These are phyloP conservation scores for Dunaliella sp. DNA, from an alignment of 139 green algal genomes.

Conservation along the genomic window DNA sequence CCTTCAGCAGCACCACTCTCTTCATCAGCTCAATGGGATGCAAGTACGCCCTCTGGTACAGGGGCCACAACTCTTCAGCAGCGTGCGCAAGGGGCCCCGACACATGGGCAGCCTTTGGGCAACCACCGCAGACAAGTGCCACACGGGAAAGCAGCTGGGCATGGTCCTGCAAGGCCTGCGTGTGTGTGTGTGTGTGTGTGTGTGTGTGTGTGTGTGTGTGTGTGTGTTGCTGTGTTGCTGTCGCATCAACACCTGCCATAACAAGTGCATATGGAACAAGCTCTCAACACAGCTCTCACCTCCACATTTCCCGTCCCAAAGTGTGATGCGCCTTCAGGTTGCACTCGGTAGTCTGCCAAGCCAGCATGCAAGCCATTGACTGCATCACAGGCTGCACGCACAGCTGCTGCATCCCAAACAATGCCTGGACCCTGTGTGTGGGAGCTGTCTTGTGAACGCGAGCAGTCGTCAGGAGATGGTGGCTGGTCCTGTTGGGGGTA, in stretches of 20 bases:
- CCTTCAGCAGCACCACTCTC: not conserved
- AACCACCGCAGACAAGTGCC: not conserved
- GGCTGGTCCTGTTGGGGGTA: too few species aligned
- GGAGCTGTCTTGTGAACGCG: too few species aligned
- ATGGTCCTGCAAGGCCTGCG: not conserved
- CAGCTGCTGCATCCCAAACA: not conserved
- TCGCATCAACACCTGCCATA: too few species aligned
- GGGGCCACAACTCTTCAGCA: not conserved
- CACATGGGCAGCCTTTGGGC: not conserved
- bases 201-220: not conserved
- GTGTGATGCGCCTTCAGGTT: too few species aligned
- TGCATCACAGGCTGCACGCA: not conserved
- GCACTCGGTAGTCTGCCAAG: too few species aligned
- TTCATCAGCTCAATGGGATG: not conserved
- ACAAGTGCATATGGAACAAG: too few species aligned
- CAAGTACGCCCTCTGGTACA: not conserved
- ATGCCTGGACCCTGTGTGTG: too few species aligned
- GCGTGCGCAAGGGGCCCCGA: not conserved
- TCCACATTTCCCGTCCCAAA: too few species aligned
- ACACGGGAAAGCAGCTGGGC: not conserved
- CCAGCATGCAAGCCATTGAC: not conserved
- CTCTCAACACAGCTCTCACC: too few species aligned
- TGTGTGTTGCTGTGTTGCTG: not conserved
- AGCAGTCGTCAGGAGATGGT: too few species aligned
- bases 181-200: not conserved